Base-by-base conservation (phyloP, 2,329 filamentous ascomycete genomes). In the Colletotrichum camelliae region DNA sequence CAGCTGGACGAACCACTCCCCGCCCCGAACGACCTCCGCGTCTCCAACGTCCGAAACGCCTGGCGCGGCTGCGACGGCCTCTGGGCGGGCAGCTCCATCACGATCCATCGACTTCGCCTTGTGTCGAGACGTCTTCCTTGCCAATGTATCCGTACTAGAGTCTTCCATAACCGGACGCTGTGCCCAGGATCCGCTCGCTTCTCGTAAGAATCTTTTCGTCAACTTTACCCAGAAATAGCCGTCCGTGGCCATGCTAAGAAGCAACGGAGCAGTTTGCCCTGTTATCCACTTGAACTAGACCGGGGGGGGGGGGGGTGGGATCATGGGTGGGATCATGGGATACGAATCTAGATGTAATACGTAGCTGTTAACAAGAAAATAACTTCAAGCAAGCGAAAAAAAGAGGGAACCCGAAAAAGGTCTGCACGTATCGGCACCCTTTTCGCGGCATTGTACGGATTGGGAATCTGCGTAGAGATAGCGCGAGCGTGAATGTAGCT, bases 171-270 rank as follows among this genome's bases (percentile, higher is more conserved):
- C 31, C 60, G 33, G 60, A 60, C 24, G 9, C 31, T 52, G 18
- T 24, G 43, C 37, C 65, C 31, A 52, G 48, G n/a, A 33, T 18
- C 37, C 21, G 29, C 35, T 8, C 29, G 31, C 18, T 64, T 27
- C 43, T 67, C 43, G 48, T 35, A n/a, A 39, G 35, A 27, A 39
- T 37, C 16, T 61, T 39, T 35, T 37, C 16, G 16, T 12, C 39
- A 67, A 21, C n/a, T 37, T 29, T 18, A 60, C 62, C 62, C 39
- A 68, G 55, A 72, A 73, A 73, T 75, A 73, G 69, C 73, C 57
- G 69, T 43, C 61, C 33, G 29, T 21, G 21, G 21, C 21, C 21
- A 21, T 21, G 57, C 33, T 57, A 62, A 37, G 21, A 29, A 35
- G 24, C 5, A 27, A 58, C n/a, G 43, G 64, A 55, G 43, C n/a